Evolutionary conservation across 331 rosid species (phyloP).

Genomic region (Spiraea crenata): DNA sequence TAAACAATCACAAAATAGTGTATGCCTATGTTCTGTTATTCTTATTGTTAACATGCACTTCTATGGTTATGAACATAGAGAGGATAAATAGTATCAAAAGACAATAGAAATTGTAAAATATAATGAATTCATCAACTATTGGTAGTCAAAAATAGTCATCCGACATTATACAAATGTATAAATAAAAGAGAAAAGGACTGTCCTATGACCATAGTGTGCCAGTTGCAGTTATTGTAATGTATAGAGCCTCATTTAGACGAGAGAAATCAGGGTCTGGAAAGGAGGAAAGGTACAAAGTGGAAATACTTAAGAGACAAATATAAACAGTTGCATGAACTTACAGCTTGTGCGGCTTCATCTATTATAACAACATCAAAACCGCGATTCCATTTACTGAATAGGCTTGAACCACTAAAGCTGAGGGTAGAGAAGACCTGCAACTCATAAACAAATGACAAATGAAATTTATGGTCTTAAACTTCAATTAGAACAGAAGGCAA

Average conservation of each 20-base stretch:
- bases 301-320: neutral
- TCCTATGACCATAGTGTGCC: too few relatives aligned
- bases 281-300: neutral
- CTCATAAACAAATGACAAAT: constrained; percentile 24
- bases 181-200: too few relatives aligned
- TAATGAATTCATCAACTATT: neutral
- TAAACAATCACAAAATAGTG: too few relatives aligned
- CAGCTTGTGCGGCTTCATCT: constrained; percentile 99
- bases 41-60: neutral
- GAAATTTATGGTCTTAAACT: constrained; percentile 18
- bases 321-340: constrained; percentile 41
- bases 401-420: constrained; percentile 79
- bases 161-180: too few relatives aligned
- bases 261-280: neutral
- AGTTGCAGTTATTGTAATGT: neutral
- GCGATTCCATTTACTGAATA: constrained; percentile 69
- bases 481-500: constrained; percentile 3
- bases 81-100: neutral
- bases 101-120: neutral
- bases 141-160: too few relatives aligned
- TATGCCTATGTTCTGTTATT: too few relatives aligned
- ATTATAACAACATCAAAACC: constrained; percentile 89
- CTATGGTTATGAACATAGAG: neutral
- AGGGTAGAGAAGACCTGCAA: constrained; percentile 94
- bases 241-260: neutral